phyloP scores from a whole-genome alignment of 2,329 filamentous ascomycete species.

The Cordyceps fumosorosea region DNA sequence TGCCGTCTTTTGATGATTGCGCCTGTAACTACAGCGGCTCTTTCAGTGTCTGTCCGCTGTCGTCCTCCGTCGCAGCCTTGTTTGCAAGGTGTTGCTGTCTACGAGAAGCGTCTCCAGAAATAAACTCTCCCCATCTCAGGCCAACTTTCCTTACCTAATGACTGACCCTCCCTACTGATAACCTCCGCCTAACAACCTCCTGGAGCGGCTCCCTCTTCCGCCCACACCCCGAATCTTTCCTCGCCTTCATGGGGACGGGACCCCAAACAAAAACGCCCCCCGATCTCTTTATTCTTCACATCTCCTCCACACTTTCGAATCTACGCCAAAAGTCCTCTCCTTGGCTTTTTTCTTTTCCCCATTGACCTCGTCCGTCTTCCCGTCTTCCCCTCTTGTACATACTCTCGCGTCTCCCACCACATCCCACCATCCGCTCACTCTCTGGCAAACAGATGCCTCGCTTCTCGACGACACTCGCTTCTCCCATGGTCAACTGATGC shows the following conservation, averaged over 20 bases:
- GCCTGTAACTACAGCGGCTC: background rate
- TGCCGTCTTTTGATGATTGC: background rate
- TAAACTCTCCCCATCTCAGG: background rate
- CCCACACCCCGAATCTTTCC: conserved; percentile 6
- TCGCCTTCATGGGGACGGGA: conserved; percentile 8
- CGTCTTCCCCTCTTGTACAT: background rate
- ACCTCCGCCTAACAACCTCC: background rate
- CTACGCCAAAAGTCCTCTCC: background rate
- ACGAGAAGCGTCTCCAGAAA: background rate
- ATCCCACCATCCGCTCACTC: background rate
- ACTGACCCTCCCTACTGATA: background rate
- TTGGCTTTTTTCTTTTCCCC: background rate
- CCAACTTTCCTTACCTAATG: conserved; percentile 2
- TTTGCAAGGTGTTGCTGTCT: background rate
- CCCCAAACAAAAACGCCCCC: conserved; percentile 10
- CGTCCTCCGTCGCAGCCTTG: background rate
- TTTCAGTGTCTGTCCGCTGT: background rate
- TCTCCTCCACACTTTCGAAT: conserved; percentile 10
- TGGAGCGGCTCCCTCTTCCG: background rate
- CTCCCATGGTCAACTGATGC: conserved; percentile 6
- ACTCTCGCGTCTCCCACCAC: background rate
- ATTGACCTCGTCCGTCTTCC: background rate
- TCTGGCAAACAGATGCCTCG: background rate
- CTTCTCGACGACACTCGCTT: conserved; percentile 1
- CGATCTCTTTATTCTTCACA: conserved; percentile 4